Base-by-base conservation (phyloP, 495 filamentous ascomycete genomes). In the Podospora comata region DNA sequence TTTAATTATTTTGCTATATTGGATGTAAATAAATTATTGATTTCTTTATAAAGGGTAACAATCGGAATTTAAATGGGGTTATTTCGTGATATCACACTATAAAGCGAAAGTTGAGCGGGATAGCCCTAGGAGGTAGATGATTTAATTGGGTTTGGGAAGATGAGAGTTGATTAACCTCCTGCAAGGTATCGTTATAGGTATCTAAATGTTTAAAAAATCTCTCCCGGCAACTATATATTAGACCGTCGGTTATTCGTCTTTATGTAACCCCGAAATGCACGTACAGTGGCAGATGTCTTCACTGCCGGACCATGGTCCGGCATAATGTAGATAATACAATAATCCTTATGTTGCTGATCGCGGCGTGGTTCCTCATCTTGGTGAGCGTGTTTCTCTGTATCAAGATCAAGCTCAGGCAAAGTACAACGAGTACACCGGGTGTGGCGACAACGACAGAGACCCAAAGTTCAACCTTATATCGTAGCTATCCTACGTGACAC, bases 341-440 rank as follows among this genome's bases (percentile, higher is more conserved):
- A 48, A 76, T 91, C 28, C 68, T 90, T 44, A 79, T 85, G 0
- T 69, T 90, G 1, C 72, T 90, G 65, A 81, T 85, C 13, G 83
- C 78, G 72, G 85, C 85, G 0, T 91, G 88, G 88, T 83, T 89
- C 61, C 79, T 88, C 87, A 81, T 91, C 62, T 72, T 87, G 4
- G 73, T 77, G 61, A 91, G 90, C 73, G 84, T 90, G n/a, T 72
- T 89, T 0, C 88, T 86, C 73, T 89, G 87, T 71, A 78, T 78
- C 65, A 91, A 89, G 74, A 79, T 89, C 28, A 91, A 91, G 79
- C 74, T n/a, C 79, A 74, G 6, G 88, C 88, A 11, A 89, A 88
- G 66, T 87, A 89, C 70, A 84, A 85, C 54, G 74, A 85, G 69
- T 90, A 83, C 67, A 77, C 75, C 53, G 87, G 85, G 5, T 86